Conservation (phyloP, 805 yeast genomes). For the Kregervanrija pseudodelftensis region DNA sequence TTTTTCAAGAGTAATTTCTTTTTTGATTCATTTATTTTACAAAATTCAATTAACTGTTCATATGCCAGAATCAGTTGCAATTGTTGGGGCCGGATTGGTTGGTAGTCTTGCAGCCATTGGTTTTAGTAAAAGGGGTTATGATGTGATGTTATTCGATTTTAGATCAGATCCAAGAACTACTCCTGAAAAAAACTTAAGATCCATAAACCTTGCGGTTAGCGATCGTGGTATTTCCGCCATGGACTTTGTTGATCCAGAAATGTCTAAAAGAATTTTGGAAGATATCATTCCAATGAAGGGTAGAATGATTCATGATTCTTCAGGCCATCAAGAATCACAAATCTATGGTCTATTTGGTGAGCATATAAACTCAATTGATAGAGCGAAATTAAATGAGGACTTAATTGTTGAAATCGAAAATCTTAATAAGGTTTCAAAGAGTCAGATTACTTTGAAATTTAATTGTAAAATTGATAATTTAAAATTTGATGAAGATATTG, state of each 20-base stretch:
- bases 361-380: slow-evolving; percentile 77
- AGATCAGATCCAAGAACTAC: slow-evolving; percentile 56
- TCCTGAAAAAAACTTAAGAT: slow-evolving; percentile 34
- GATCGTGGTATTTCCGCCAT: slow-evolving; percentile 75
- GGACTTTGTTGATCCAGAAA: slow-evolving; percentile 47
- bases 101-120: slow-evolving; percentile 85
- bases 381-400: slow-evolving; percentile 58
- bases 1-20: background rate
- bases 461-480: slow-evolving; percentile 47
- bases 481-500: slow-evolving; percentile 20
- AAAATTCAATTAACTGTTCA: background rate
- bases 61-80: slow-evolving; percentile 36
- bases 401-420: slow-evolving; percentile 57
- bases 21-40: background rate
- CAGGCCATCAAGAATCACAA: slow-evolving; percentile 62
- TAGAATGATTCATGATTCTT: slow-evolving; percentile 74
- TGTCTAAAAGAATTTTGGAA: slow-evolving; percentile 49
- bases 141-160: slow-evolving; percentile 66
- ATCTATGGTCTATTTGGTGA: slow-evolving; percentile 77
- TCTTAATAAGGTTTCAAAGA: slow-evolving; percentile 21
- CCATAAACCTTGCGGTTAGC: slow-evolving; percentile 86
- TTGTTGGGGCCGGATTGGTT: slow-evolving; percentile 88
- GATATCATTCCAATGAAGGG: slow-evolving; percentile 81
- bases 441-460: slow-evolving; percentile 39
- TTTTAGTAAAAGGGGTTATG: slow-evolving; percentile 60